Percentiles rank a stretch among this genome's conserved stretches.
Conservation (phyloP, 2,329 filamentous ascomycete species). For the Colletotrichum euphorbiae region DNA sequence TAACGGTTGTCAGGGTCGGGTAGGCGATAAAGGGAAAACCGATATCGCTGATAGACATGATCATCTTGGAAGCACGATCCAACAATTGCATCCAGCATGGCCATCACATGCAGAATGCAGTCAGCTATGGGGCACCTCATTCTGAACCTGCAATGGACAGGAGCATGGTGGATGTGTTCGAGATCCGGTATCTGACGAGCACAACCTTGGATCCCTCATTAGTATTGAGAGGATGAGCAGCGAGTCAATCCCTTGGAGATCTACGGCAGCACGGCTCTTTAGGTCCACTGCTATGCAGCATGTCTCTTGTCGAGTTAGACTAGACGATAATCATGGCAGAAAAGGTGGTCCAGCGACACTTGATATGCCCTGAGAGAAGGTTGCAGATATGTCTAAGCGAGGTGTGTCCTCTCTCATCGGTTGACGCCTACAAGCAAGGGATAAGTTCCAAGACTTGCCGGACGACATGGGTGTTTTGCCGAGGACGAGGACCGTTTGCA, state of each 20-base stretch:
- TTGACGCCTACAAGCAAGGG: conserved; percentile 9
- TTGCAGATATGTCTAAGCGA: not conserved
- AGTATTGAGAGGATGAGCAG: conserved; percentile 3
- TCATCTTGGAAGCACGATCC: conserved; percentile 3
- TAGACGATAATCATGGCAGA: conserved; percentile 18
- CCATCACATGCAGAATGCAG: conserved; percentile 19
- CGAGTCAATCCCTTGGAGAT: conserved; percentile 28
- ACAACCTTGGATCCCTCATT: conserved; percentile 10
- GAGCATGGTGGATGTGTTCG: conserved; percentile 6
- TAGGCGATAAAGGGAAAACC: conserved; percentile 16
- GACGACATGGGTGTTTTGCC: conserved; percentile 6
- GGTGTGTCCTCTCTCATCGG: not conserved
- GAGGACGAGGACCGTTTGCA: conserved; percentile 17
- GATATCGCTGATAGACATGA: conserved; percentile 9
- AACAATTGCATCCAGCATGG: conserved; percentile 18
- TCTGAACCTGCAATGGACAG: conserved; percentile 1
- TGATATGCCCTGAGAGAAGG: not conserved
- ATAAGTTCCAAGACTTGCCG: not conserved
- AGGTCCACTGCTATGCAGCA: conserved; percentile 25
- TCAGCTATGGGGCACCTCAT: conserved; percentile 2
- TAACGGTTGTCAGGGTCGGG: conserved; percentile 16
- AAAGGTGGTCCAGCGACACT: not conserved
- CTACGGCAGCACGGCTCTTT: conserved; percentile 5
- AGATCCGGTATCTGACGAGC: conserved; percentile 22
- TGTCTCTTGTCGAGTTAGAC: conserved; percentile 1